Percentiles rank a stretch among this genome's conserved stretches.
Evolutionary conservation across 257 asterid genomes (phyloP).

Genomic region (Coffea eugenioides): DNA sequence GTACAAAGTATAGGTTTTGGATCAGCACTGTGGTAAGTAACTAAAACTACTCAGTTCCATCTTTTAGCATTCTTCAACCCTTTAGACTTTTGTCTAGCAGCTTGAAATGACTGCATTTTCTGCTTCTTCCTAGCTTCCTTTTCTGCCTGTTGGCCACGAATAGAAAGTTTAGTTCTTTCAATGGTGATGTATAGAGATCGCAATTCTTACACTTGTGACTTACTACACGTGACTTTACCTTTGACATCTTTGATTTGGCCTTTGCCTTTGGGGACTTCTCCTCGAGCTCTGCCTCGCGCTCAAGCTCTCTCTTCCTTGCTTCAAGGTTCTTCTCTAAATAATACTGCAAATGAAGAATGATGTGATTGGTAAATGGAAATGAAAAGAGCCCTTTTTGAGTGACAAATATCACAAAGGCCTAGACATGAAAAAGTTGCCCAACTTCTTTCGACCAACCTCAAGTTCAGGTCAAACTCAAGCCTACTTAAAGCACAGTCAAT

Average conservation of each 20-base stretch:
- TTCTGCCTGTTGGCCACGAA: conserved; percentile 61
- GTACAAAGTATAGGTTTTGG: background rate
- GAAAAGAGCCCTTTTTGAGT: background rate
- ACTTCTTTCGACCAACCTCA: too few relatives aligned
- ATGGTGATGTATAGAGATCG: background rate
- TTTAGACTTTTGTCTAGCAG: conserved; percentile 91
- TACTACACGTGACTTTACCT: conserved; percentile 44
- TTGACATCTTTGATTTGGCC: conserved; percentile 98
- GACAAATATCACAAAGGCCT: background rate
- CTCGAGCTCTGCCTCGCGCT: conserved; percentile 96
- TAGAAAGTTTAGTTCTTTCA: background rate
- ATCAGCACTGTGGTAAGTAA: background rate
- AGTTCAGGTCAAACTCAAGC: background rate
- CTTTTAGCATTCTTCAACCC: conserved; percentile 71
- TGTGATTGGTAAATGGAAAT: background rate
- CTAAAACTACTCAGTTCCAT: conserved; percentile 43
- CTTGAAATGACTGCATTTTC: conserved; percentile 91
- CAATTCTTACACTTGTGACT: background rate
- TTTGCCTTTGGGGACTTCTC: conserved; percentile 88
- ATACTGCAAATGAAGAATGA: conserved; percentile 49
- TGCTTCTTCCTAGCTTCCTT: conserved; percentile 92
- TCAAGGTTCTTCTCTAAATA: conserved; percentile 97
- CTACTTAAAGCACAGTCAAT: background rate
- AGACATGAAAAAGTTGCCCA: background rate
- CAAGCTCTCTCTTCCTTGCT: conserved; percentile 86